These are phyloP conservation scores for Aspergillus ostianus DNA, from an alignment of 495 filamentous ascomycete genomes.

Conservation along the genomic window DNA sequence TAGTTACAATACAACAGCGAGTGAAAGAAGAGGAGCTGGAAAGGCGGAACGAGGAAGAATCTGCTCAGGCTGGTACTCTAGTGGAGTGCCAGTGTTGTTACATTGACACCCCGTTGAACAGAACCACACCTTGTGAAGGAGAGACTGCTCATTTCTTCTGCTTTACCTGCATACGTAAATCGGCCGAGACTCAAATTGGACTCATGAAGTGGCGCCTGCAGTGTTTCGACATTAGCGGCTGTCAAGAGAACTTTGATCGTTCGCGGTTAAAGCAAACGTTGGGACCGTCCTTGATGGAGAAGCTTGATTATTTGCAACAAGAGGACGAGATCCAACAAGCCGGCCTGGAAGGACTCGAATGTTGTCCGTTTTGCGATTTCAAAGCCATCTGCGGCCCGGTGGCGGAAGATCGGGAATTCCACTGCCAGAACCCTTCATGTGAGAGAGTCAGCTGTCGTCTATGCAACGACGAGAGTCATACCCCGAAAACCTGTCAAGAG, in stretches of 20 bases:
- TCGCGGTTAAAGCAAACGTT: conserved; percentile 55
- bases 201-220: conserved; percentile 57
- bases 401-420: conserved; percentile 72
- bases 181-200: conserved; percentile 68
- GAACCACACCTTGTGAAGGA: conserved; percentile 65
- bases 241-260: conserved; percentile 48
- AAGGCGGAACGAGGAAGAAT: conserved; percentile 44
- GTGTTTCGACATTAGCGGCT: conserved; percentile 53
- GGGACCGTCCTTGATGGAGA: conserved; percentile 52
- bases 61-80: conserved; percentile 36
- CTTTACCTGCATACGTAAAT: conserved; percentile 57
- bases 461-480: conserved; percentile 70
- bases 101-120: conserved; percentile 59
- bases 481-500: conserved; percentile 73
- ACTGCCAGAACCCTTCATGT: conserved; percentile 66
- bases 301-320: conserved; percentile 67
- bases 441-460: conserved; percentile 67
- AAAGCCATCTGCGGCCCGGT: conserved; percentile 68
- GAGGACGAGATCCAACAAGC: conserved; percentile 64
- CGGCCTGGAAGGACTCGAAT: conserved; percentile 61
- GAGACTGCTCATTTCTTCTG: conserved; percentile 67
- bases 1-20: conserved; percentile 17
- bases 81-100: conserved; percentile 73
- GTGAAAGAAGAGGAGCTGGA: conserved; percentile 45
- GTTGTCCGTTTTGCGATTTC: conserved; percentile 81